Conservation (phyloP, 2,329 filamentous ascomycete species). For the Trichoderma citrinoviride region DNA sequence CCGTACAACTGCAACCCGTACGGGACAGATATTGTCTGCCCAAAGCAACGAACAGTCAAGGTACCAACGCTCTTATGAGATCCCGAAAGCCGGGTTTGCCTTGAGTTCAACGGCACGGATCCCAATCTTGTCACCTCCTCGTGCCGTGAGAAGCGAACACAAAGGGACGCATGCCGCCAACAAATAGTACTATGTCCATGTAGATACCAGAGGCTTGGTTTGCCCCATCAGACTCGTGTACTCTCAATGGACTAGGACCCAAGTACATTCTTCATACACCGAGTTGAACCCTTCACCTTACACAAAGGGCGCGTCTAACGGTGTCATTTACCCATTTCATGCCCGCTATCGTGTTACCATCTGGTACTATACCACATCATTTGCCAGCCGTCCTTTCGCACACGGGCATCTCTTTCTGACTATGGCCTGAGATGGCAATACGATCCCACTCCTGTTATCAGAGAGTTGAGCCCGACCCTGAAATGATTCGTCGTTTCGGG, state of each 20-base stretch:
- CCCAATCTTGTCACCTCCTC: neutral
- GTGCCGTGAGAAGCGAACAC: neutral
- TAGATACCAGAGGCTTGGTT: too few relatives aligned
- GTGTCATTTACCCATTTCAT: neutral
- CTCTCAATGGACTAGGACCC: neutral
- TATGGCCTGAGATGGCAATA: neutral
- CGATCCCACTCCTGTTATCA: neutral
- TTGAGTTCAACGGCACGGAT: neutral
- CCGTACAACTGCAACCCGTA: neutral
- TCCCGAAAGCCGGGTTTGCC: neutral
- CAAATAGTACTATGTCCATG: neutral
- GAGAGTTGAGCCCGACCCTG: neutral
- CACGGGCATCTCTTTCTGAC: neutral
- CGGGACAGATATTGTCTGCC: neutral
- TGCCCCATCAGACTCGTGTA: too few relatives aligned
- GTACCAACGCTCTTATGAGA: neutral
- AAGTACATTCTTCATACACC: neutral
- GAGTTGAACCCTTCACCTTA: neutral
- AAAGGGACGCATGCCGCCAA: neutral
- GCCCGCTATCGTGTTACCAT: neutral
- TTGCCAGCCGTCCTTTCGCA: neutral
- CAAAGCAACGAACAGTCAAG: neutral
- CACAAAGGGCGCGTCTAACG: conserved; percentile 1
- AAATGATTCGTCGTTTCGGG: too few relatives aligned
- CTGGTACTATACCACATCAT: neutral